Conservation (phyloP, 177 flowering plant species). For the Vitis hybrid region DNA sequence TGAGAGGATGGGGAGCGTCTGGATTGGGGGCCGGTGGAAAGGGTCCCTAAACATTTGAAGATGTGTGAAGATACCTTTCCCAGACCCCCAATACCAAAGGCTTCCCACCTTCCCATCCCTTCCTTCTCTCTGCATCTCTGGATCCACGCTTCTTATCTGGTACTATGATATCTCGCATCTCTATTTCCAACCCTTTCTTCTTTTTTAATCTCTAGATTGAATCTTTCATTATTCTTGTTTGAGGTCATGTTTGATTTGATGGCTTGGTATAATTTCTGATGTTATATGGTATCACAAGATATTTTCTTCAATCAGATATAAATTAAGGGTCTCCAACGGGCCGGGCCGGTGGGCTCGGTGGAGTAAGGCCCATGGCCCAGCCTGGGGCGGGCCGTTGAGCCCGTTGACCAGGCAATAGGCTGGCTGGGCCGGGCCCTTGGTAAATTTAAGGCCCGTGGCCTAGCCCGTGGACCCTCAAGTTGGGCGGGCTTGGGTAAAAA, state of each 20-base stretch:
- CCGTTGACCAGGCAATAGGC: too few relatives aligned
- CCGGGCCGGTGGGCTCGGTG: too few relatives aligned
- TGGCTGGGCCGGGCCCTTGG: too few relatives aligned
- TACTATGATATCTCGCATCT: neutral
- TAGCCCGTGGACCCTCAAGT: accelerated
- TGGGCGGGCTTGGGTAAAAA: too few relatives aligned
- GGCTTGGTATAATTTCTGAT: too few relatives aligned
- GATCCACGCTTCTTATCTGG: neutral
- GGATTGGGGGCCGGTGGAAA: neutral
- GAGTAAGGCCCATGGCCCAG: too few relatives aligned
- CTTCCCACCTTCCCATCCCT: neutral
- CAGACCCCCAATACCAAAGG: slow-evolving; percentile 1
- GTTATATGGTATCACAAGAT: too few relatives aligned
- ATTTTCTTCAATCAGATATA: too few relatives aligned
- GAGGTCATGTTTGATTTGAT: neutral
- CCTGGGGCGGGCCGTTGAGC: too few relatives aligned
- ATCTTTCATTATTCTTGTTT: neutral
- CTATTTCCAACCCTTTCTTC: neutral
- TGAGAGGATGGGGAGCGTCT: neutral
- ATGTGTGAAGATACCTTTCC: neutral
- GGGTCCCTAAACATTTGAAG: neutral
- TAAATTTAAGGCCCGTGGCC: too few relatives aligned
- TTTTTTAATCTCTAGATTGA: too few relatives aligned
- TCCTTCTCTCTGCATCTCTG: neutral
- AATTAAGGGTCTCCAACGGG: too few relatives aligned